Evolutionary conservation across 805 yeast species (phyloP).

Genomic region (Yamadazyma paraphyllophila): DNA sequence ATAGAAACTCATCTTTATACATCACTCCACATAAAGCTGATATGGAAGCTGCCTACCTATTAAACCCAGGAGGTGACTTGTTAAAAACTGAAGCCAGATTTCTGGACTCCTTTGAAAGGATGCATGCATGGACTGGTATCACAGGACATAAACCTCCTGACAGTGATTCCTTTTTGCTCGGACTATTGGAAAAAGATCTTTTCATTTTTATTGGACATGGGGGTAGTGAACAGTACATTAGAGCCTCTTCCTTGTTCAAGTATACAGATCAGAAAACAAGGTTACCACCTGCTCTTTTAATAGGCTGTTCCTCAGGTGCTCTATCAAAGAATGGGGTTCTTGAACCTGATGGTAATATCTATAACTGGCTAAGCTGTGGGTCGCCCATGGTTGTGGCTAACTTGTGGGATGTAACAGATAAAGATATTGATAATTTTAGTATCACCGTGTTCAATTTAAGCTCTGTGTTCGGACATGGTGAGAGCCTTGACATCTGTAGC

Average conservation of each 20-base stretch:
- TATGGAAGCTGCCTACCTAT: constrained; percentile 40
- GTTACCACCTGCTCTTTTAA: constrained; percentile 61
- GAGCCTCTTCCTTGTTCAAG: constrained; percentile 47
- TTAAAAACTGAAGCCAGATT: constrained; percentile 59
- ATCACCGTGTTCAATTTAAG: constrained; percentile 57
- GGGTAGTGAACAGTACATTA: constrained; percentile 84
- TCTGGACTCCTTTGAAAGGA: constrained; percentile 12
- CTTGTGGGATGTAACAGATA: constrained; percentile 96
- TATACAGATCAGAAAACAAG: constrained; percentile 23
- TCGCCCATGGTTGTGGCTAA: constrained; percentile 82
- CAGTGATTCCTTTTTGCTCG: constrained; percentile 38
- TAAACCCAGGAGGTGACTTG: constrained; percentile 85
- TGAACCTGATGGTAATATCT: constrained; percentile 74
- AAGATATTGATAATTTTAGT: constrained; percentile 84
- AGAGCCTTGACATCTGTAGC: constrained; percentile 38
- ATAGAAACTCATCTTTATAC: background rate
- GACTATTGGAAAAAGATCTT: constrained; percentile 41
- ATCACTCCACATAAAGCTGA: background rate
- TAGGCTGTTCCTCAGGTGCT: constrained; percentile 91
- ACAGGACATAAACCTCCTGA: constrained; percentile 60
- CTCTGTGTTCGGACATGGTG: constrained; percentile 47
- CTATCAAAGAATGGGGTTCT: constrained; percentile 55
- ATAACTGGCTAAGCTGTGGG: constrained; percentile 75
- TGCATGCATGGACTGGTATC: constrained; percentile 37
- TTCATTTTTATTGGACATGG: constrained; percentile 93